Base-by-base conservation (phyloP, 768 basidiomycete species). In the Mycena albidolilacea region DNA sequence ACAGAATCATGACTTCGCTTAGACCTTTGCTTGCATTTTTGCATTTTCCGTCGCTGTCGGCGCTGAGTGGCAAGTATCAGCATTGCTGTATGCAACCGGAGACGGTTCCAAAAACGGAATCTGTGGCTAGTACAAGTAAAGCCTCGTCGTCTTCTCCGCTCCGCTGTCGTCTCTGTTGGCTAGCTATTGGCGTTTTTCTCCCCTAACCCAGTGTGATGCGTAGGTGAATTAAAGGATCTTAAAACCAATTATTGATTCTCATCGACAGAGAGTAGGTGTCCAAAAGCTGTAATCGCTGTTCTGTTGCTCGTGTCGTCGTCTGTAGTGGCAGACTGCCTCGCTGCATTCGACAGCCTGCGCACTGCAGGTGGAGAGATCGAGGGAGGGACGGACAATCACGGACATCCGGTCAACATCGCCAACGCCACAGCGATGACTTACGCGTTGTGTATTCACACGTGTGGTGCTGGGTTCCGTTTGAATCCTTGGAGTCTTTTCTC, bases 401-500 rank as follows among this genome's bases (percentile, higher is more conserved):
- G 65, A 10, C 50, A 21, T 3, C 64, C 70, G 12, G 46, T 67
- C 3, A 21, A 6, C 50, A 37, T 60, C 21, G 44, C 43, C 35
- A 55, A 71, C n/a, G 70, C 70, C 14, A 71, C 64, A 0, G 70
- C 57, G 14, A 58, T 71, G 50, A 58, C 37, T n/a, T 71, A 71
- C 37, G 57, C 39, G 1, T 41, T 67, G 54, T 71, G 70, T 19
- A 19, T 65, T n/a, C 9, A 39, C 46, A 58, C 60, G 10, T 72
- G 71, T 19, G 71, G 71, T 6, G 3, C 64, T 12, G 48, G 66
- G 19, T 17, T 38, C 12, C 21, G 30, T 3, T 30, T 58, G 9
- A 48, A 46, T 12, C 1, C 52, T 0, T 72, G 71, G 71, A 57
- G n/a, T 15, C 30, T 43, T 7, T 66, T 72, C 43, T 50, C 58